Evolutionary conservation across 1,284 basidiomycete species (phyloP).

Genomic region (Rhodotorula sp.): DNA sequence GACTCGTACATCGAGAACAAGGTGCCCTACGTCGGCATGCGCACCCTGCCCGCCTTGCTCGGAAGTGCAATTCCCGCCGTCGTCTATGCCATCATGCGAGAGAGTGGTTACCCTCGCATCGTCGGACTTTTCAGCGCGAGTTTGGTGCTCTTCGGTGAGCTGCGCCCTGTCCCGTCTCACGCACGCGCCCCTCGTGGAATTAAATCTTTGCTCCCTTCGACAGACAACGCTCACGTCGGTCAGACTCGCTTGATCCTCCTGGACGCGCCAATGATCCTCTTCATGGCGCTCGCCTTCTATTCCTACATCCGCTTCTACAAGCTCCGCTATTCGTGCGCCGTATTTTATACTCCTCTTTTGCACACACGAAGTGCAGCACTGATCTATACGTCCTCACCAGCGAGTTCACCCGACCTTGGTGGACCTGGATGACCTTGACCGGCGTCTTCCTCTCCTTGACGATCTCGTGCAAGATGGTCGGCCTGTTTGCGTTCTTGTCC

Average conservation of each 20-base stretch:
- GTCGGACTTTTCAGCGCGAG: slow-evolving; percentile 84
- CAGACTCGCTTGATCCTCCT: slow-evolving; percentile 95
- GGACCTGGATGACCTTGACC: slow-evolving; percentile 88
- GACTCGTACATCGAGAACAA: slow-evolving; percentile 83
- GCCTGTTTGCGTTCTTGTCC: slow-evolving; percentile 83
- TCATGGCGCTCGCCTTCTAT: slow-evolving; percentile 90
- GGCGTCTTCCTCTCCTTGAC: slow-evolving; percentile 92
- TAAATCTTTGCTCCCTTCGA: background rate
- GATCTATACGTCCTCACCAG: slow-evolving; percentile 51
- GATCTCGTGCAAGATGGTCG: slow-evolving; percentile 98
- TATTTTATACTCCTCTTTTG: background rate
- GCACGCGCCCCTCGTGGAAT: background rate
- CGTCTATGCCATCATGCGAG: slow-evolving; percentile 95
- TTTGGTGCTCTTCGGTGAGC: slow-evolving; percentile 80
- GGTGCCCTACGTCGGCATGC: slow-evolving; percentile 92
- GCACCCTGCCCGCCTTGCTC: slow-evolving; percentile 85
- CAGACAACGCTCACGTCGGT: slow-evolving; percentile 93
- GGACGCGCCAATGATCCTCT: slow-evolving; percentile 92
- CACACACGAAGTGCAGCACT: background rate
- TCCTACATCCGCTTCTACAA: slow-evolving; percentile 96
- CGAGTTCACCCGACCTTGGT: slow-evolving; percentile 86
- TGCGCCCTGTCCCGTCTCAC: background rate
- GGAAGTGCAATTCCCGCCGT: slow-evolving; percentile 86
- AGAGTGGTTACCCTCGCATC: slow-evolving; percentile 88
- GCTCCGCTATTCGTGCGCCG: slow-evolving; percentile 76